Conservation (phyloP, 2,329 filamentous ascomycete species). For the Scortechinia acanthostroma region DNA sequence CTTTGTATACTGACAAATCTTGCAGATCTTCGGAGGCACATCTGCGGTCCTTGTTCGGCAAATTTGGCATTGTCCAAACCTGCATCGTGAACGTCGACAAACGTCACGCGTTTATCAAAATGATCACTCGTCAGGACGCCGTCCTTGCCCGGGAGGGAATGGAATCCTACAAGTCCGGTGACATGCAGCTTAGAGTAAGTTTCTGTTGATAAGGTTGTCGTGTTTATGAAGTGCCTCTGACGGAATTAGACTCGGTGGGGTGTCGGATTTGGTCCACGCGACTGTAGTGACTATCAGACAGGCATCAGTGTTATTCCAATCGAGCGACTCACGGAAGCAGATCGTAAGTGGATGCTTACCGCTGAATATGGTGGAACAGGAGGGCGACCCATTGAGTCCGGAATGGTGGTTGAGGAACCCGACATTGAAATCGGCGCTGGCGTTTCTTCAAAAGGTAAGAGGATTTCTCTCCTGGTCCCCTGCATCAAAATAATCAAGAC, state of each 20-base stretch:
- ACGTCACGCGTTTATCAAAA: conserved; percentile 97
- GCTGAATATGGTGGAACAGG: conserved; percentile 91
- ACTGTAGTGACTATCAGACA: conserved; percentile 91
- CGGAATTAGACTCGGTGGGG: conserved; percentile 78
- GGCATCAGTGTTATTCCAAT: conserved; percentile 93
- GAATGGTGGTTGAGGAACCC: conserved; percentile 89
- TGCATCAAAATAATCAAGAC: conserved; percentile 73
- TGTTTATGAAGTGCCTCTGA: conserved; percentile 7
- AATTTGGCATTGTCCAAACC: conserved; percentile 83
- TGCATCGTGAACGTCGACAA: conserved; percentile 98
- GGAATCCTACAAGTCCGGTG: conserved; percentile 69
- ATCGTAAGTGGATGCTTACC: conserved; percentile 93
- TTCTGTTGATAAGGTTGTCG: conserved; percentile 1
- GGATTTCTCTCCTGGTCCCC: neutral
- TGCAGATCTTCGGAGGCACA: conserved; percentile 70
- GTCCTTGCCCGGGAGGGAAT: conserved; percentile 78
- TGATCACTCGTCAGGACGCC: conserved; percentile 83
- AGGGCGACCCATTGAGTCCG: conserved; percentile 70
- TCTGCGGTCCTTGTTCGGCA: conserved; percentile 71
- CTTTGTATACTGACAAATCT: conserved; percentile 4
- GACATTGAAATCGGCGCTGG: conserved; percentile 98
- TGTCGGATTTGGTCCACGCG: conserved; percentile 90
- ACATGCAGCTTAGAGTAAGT: conserved; percentile 67
- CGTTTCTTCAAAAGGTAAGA: conserved; percentile 79
- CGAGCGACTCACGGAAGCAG: conserved; percentile 84